A percentile compares a stretch with the other conserved stretches of the same genome.
Conservation (phyloP, 2,329 filamentous ascomycete species). For the Ophiostoma himal-ulmi region DNA sequence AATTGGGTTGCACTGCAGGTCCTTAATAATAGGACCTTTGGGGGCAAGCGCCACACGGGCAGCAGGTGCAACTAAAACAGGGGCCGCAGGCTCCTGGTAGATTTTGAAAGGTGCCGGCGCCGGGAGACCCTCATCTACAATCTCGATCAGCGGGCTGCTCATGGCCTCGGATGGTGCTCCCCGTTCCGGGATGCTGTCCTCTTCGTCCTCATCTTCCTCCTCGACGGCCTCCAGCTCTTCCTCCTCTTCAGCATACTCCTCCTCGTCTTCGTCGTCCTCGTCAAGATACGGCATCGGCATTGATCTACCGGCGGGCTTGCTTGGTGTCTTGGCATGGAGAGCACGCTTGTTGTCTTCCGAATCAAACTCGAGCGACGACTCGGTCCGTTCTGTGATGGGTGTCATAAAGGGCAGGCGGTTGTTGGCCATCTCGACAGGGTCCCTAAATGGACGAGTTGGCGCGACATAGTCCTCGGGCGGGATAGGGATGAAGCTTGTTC, state of each 20-base stretch:
- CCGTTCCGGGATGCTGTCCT: slow-evolving; percentile 15
- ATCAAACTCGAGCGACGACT: slow-evolving; percentile 70
- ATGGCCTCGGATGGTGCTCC: slow-evolving; percentile 14
- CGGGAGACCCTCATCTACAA: slow-evolving; percentile 37
- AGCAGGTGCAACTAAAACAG: slow-evolving; percentile 13
- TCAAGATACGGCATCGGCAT: slow-evolving; percentile 27
- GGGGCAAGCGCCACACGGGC: slow-evolving; percentile 27
- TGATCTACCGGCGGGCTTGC: slow-evolving; percentile 43
- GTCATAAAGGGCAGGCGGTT: slow-evolving; percentile 97
- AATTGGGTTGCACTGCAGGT: slow-evolving; percentile 81
- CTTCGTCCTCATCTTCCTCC: slow-evolving; percentile 27
- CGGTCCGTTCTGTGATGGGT: slow-evolving; percentile 91
- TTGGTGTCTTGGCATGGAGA: slow-evolving; percentile 70
- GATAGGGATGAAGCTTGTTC: slow-evolving; percentile 64
- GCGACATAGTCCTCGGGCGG: slow-evolving; percentile 83
- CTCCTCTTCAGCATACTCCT: slow-evolving; percentile 24
- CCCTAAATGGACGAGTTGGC: slow-evolving; percentile 71
- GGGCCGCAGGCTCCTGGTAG: slow-evolving; percentile 35
- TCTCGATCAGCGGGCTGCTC: slow-evolving; percentile 57
- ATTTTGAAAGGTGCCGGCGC: slow-evolving; percentile 28
- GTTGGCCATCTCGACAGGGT: slow-evolving; percentile 73
- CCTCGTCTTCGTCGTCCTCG: slow-evolving; percentile 34
- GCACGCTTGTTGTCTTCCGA: slow-evolving; percentile 52
- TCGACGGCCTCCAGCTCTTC: slow-evolving; percentile 34
- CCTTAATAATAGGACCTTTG: slow-evolving; percentile 71